Evolutionary conservation across 176 grass and related monocot genomes (phyloP).

Genomic region (Phyllostachys edulis): DNA sequence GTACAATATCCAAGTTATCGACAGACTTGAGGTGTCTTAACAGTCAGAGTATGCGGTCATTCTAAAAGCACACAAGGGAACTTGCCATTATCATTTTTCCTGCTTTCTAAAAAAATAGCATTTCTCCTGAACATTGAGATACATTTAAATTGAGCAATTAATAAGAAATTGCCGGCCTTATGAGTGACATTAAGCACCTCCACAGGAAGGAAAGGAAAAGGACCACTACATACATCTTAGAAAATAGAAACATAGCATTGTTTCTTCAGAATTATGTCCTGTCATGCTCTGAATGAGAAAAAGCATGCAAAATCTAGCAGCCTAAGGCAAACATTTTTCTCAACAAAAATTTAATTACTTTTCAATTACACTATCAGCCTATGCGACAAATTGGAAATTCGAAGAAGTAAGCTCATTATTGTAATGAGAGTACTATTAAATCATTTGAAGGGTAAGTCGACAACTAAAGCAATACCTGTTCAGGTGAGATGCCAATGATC

Average conservation of each 20-base stretch:
- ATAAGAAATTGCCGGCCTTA: not conserved
- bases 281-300: not conserved
- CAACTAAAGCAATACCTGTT: constrained; percentile 50
- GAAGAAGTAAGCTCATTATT: not conserved
- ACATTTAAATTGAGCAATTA: not conserved
- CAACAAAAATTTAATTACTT: not conserved
- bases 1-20: not conserved
- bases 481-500: constrained; percentile 72
- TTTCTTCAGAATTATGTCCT: constrained; percentile 5
- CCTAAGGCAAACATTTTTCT: not conserved
- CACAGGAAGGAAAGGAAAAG: not conserved
- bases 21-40: not conserved
- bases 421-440: not conserved
- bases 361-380: not conserved
- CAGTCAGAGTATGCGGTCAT: not conserved
- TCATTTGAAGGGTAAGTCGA: not conserved
- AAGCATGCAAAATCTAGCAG: not conserved
- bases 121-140: not conserved
- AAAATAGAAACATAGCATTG: not conserved
- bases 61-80: not conserved
- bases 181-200: not conserved
- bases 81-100: not conserved
- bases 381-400: not conserved
- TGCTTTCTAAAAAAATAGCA: not conserved
- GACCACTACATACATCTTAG: not conserved